phyloP scores from a whole-genome alignment of 1,284 basidiomycete species.

The Schizophyllum commune region DNA sequence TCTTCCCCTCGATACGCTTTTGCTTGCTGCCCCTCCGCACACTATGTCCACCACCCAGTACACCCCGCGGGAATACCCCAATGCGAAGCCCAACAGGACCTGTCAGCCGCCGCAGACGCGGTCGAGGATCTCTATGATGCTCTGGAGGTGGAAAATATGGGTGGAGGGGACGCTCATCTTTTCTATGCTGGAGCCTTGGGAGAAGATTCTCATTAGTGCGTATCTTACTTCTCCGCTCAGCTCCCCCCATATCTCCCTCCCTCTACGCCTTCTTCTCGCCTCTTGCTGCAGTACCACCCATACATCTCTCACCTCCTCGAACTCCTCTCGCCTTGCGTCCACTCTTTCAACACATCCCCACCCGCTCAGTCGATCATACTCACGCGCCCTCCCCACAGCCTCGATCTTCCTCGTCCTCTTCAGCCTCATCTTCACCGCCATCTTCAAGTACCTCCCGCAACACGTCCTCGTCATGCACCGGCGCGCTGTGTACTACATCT shows the following conservation, averaged over 20 bases:
- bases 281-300: not conserved
- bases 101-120: constrained; percentile 14
- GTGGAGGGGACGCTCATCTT: constrained; percentile 46
- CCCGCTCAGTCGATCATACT: not conserved
- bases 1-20: not conserved
- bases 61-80: not conserved
- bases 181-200: constrained; percentile 51
- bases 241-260: not conserved
- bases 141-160: constrained; percentile 44
- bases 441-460: constrained; percentile 31
- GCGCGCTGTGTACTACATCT: constrained; percentile 32
- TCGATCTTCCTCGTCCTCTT: constrained; percentile 26
- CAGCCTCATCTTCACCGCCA: constrained; percentile 27
- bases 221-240: constrained; percentile 5
- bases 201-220: constrained; percentile 47
- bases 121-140: constrained; percentile 24
- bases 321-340: no score
- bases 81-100: not conserved
- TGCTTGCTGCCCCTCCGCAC: not conserved
- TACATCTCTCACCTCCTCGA: no score
- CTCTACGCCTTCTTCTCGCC: no score
- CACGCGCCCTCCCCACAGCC: constrained; percentile 13
- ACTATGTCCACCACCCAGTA: not conserved
- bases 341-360: no score
- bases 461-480: constrained; percentile 31